Conservation (phyloP, 1,284 basidiomycete species). For the Pyrrhoderma lamaoense region DNA sequence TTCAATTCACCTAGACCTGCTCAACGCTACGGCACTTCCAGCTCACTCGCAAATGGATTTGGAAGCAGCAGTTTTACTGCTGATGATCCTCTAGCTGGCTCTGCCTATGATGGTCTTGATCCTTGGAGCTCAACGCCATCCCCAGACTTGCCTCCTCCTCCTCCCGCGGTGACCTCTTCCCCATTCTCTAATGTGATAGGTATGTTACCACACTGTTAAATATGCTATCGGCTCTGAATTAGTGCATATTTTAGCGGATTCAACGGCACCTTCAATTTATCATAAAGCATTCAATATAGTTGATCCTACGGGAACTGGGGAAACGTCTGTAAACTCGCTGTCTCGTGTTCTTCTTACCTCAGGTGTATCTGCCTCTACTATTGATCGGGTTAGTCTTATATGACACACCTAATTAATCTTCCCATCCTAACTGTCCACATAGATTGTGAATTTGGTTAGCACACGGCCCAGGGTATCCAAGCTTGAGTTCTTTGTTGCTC, state of each 20-base stretch:
- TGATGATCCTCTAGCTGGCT: conserved; percentile 67
- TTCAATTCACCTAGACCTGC: conserved; percentile 71
- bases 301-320: conserved; percentile 58
- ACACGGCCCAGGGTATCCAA: conserved; percentile 70
- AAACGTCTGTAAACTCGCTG: conserved; percentile 73
- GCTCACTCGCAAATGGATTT: conserved; percentile 41
- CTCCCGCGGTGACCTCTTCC: conserved; percentile 34
- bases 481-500: conserved; percentile 81
- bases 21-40: conserved; percentile 53
- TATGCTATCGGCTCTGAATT: not conserved
- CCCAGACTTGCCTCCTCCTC: conserved; percentile 57
- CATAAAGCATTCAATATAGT: conserved; percentile 64
- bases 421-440: not conserved
- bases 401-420: not conserved
- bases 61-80: conserved; percentile 61
- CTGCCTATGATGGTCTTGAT: conserved; percentile 75
- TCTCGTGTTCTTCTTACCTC: conserved; percentile 74
- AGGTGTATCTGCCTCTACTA: conserved; percentile 66
- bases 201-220: conserved; percentile 21
- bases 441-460: conserved; percentile 83
- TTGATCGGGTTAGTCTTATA: conserved; percentile 59
- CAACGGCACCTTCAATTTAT: conserved; percentile 75
- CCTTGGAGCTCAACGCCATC: conserved; percentile 82
- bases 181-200: conserved; percentile 67
- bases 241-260: conserved; percentile 45